phyloP scores from a whole-genome alignment of 805 yeast genomes.

The Candida awuae region DNA sequence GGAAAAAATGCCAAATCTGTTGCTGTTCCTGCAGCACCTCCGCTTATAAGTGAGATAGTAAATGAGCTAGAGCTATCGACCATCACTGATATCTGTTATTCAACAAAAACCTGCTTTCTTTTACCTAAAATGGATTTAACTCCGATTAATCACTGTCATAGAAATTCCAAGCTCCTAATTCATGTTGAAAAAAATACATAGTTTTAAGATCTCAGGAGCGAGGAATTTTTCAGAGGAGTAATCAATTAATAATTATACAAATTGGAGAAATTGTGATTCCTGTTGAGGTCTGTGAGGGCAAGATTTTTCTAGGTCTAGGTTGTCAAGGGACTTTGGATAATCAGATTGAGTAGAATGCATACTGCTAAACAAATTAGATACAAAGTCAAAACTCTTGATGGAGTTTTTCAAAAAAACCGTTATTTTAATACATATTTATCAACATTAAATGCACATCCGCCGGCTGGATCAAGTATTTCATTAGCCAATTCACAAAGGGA shows the following conservation, averaged over 20 bases:
- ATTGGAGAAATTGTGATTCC: too few species aligned
- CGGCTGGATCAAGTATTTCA: slow-evolving; percentile 39
- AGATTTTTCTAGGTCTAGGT: too few species aligned
- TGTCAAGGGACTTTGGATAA: too few species aligned
- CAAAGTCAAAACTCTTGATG: not conserved
- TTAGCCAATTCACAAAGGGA: slow-evolving; percentile 39
- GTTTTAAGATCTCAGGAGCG: not conserved
- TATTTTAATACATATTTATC: not conserved
- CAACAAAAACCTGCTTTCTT: not conserved
- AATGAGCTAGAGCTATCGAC: slow-evolving; percentile 9
- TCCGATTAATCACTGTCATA: too few species aligned
- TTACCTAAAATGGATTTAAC: too few species aligned
- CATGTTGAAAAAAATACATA: not conserved
- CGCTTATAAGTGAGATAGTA: slow-evolving; percentile 39
- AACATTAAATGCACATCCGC: slow-evolving; percentile 27
- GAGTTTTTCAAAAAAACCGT: not conserved
- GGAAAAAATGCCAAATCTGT: slow-evolving; percentile 95
- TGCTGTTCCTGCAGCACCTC: slow-evolving; percentile 94
- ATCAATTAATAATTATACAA: too few species aligned
- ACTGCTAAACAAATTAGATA: not conserved
- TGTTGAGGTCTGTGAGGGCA: too few species aligned
- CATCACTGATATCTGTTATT: not conserved
- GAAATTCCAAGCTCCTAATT: too few species aligned
- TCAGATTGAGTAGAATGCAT: not conserved
- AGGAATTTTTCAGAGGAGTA: not conserved